Conservation (phyloP, 495 filamentous ascomycete species). For the Talaromyces liani region DNA sequence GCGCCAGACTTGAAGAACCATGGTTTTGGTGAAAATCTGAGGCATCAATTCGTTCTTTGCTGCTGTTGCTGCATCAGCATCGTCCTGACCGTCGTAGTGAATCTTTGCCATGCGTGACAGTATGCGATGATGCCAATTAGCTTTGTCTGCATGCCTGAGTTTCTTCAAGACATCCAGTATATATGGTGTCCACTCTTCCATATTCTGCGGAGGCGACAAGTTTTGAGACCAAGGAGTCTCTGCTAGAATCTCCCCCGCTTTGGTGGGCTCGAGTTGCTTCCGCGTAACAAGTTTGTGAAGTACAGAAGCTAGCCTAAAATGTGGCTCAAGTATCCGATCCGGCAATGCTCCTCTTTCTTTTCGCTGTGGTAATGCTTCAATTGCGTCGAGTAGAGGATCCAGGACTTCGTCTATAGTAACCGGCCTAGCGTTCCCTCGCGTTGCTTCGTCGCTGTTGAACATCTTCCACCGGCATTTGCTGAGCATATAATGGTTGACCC, state of each 20-base stretch:
- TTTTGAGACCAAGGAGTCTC: conserved; percentile 51
- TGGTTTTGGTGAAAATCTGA: conserved; percentile 90
- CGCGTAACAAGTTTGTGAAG: conserved; percentile 68
- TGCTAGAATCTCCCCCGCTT: conserved; percentile 47
- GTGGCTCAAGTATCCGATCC: conserved; percentile 88
- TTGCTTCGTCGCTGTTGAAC: conserved; percentile 52
- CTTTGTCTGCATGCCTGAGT: conserved; percentile 80
- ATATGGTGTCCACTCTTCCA: conserved; percentile 66
- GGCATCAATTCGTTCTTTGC: conserved; percentile 74
- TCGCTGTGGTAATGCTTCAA: conserved; percentile 73
- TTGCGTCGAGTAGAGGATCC: conserved; percentile 62
- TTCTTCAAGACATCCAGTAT: conserved; percentile 64
- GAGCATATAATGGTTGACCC: conserved; percentile 85
- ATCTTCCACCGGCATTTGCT: conserved; percentile 97
- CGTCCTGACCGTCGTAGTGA: conserved; percentile 52
- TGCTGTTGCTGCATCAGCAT: conserved; percentile 47
- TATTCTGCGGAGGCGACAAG: conserved; percentile 37
- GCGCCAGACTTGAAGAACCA: conserved; percentile 92
- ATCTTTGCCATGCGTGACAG: conserved; percentile 68
- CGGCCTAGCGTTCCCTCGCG: conserved; percentile 37
- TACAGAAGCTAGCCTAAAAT: conserved; percentile 88
- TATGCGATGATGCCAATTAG: conserved; percentile 96
- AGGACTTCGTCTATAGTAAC: conserved; percentile 53
- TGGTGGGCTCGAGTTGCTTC: conserved; percentile 26
- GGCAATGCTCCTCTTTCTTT: conserved; percentile 57